phyloP scores from a whole-genome alignment of 1,284 basidiomycete species.

The Caloboletus inedulis region DNA sequence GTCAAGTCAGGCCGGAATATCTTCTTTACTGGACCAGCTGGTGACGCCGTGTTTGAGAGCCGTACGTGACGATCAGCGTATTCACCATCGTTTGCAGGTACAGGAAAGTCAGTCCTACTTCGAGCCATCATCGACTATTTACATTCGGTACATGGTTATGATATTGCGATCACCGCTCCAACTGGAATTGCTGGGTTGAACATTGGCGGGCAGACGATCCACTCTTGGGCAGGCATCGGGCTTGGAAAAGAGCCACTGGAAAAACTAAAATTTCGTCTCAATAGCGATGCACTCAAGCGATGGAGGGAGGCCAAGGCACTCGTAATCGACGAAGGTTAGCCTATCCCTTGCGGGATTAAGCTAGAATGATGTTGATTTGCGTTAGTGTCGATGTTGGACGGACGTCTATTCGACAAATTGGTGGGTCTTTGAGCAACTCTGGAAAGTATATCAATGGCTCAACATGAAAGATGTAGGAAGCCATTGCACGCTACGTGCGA shows the following conservation, averaged over 20 bases:
- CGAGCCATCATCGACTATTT: slow-evolving; percentile 63
- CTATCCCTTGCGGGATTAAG: background rate
- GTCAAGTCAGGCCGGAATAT: slow-evolving; percentile 60
- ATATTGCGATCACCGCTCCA: slow-evolving; percentile 72
- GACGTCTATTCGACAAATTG: slow-evolving; percentile 64
- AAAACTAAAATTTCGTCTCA: slow-evolving; percentile 49
- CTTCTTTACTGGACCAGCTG: slow-evolving; percentile 81
- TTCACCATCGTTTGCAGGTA: slow-evolving; percentile 45
- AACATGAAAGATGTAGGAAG: slow-evolving; percentile 22
- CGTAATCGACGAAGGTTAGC: slow-evolving; percentile 70
- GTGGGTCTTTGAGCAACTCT: slow-evolving; percentile 30
- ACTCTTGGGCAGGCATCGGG: slow-evolving; percentile 74
- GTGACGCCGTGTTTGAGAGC: slow-evolving; percentile 34
- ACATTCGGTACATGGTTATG: slow-evolving; percentile 43
- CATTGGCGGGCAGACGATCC: slow-evolving; percentile 74
- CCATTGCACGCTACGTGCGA: slow-evolving; percentile 51
- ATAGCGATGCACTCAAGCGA: slow-evolving; percentile 38
- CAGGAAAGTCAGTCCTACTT: slow-evolving; percentile 77
- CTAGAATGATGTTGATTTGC: background rate
- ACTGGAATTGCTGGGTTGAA: slow-evolving; percentile 81
- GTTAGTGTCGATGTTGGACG: slow-evolving; percentile 60
- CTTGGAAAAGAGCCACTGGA: slow-evolving; percentile 55
- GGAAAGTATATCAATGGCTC: background rate
- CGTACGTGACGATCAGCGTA: background rate
- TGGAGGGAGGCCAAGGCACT: slow-evolving; percentile 56